These are phyloP conservation scores for Centrapalus pauciflorus DNA, from an alignment of 129 eudicot genomes.

Conservation along the genomic window DNA sequence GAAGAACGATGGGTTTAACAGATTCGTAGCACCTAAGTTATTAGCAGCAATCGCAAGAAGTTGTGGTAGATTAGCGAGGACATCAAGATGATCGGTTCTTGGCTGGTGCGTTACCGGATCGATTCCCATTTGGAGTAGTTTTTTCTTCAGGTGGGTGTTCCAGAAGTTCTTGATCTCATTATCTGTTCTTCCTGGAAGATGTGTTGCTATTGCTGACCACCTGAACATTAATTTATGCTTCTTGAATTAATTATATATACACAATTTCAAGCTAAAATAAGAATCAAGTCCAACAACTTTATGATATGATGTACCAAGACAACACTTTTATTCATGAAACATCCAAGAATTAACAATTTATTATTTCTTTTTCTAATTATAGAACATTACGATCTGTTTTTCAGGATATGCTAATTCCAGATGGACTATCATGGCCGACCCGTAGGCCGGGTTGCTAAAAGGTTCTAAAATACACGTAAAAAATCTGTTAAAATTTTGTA, in stretches of 20 bases:
- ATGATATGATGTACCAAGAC: background rate
- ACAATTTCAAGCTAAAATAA: background rate
- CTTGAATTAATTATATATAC: background rate
- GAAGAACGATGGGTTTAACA: constrained; percentile 13
- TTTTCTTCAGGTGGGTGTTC: constrained; percentile 55
- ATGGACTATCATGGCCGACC: no score
- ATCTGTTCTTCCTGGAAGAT: constrained; percentile 51
- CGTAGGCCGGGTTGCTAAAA: no score
- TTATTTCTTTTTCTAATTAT: no score
- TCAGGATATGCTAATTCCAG: background rate
- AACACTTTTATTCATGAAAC: background rate
- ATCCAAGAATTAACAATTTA: no score
- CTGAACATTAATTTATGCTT: background rate
- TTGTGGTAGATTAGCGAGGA: constrained; percentile 47
- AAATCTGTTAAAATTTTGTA: no score
- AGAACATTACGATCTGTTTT: no score
- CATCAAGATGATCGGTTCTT: constrained; percentile 46
- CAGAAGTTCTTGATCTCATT: constrained; percentile 54
- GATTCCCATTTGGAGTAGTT: constrained; percentile 58
- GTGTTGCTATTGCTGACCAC: constrained; percentile 60
- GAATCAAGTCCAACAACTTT: background rate
- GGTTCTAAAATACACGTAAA: no score
- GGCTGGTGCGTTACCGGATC: constrained; percentile 54
- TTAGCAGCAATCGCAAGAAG: constrained; percentile 31
- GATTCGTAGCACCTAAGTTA: constrained; percentile 11